Evolutionary conservation across 805 yeast genomes (phyloP).

Genomic region (Trichomonascus vanleenenianus): DNA sequence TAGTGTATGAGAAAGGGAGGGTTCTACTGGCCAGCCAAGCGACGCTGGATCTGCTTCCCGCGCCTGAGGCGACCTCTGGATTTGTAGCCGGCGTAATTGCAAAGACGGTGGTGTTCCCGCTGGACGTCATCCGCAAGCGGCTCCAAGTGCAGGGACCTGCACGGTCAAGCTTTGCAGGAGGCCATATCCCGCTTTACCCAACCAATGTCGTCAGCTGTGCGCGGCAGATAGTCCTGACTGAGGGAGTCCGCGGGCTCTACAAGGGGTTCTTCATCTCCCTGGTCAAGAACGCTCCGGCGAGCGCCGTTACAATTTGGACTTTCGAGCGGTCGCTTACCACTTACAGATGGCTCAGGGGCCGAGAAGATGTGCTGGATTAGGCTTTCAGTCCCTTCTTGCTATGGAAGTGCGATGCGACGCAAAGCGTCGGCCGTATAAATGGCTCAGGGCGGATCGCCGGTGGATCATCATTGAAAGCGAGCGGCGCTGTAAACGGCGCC

Average conservation of each 20-base stretch:
- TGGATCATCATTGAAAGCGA: no score
- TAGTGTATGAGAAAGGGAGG: constrained; percentile 49
- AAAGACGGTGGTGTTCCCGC: constrained; percentile 71
- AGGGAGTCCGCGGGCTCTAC: constrained; percentile 65
- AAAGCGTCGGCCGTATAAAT: no score
- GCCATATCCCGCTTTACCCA: constrained; percentile 23
- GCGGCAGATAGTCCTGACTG: constrained; percentile 37
- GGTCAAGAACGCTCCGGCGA: constrained; percentile 66
- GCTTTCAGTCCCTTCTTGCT: neutral
- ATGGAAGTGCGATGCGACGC: no score
- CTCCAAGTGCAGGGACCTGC: constrained; percentile 51
- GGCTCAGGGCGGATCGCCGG: no score
- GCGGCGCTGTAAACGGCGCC: no score
- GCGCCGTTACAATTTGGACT: constrained; percentile 57
- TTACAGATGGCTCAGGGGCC: neutral
- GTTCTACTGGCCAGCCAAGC: constrained; percentile 19
- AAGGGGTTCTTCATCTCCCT: constrained; percentile 67
- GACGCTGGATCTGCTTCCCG: constrained; percentile 14
- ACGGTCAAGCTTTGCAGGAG: constrained; percentile 13
- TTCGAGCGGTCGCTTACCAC: constrained; percentile 38
- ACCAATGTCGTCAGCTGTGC: constrained; percentile 24
- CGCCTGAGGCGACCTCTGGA: constrained; percentile 52
- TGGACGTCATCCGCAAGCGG: constrained; percentile 75
- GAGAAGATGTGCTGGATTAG: neutral
- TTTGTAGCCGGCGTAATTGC: constrained; percentile 68